Percentiles rank a stretch among this genome's conserved stretches.
Conservation (phyloP, 2,329 filamentous ascomycete genomes). For the Diatrype stigma region DNA sequence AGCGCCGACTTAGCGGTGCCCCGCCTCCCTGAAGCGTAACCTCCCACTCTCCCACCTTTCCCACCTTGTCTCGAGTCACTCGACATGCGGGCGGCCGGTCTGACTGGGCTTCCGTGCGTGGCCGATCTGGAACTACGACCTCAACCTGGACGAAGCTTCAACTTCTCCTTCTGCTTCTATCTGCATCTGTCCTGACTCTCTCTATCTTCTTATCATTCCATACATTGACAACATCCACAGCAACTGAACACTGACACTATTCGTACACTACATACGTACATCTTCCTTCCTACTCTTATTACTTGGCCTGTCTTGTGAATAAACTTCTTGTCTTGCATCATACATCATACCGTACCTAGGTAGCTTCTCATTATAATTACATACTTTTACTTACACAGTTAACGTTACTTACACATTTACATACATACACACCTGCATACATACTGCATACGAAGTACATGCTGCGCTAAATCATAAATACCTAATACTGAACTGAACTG, state of each 20-base stretch:
- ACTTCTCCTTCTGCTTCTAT: neutral
- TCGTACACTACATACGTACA: too few species aligned
- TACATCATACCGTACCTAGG: too few species aligned
- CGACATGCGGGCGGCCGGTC: neutral
- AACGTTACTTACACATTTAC: neutral
- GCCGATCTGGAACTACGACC: neutral
- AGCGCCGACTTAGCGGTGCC: neutral
- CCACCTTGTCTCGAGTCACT: neutral
- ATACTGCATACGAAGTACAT: too few species aligned
- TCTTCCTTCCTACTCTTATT: neutral
- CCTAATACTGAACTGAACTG: neutral
- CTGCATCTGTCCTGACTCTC: too few species aligned
- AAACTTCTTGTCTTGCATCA: neutral
- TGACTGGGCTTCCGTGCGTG: neutral
- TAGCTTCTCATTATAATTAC: neutral
- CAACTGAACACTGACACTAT: neutral
- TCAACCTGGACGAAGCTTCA: neutral
- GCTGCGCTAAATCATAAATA: too few species aligned
- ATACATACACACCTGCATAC: neutral
- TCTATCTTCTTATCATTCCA: neutral
- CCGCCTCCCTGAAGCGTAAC: neutral
- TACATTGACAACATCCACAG: neutral
- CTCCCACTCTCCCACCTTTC: neutral
- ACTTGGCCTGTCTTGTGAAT: neutral
- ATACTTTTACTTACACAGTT: neutral